Evolutionary conservation across 768 basidiomycete genomes (phyloP).

Genomic region (Phaeotremella fagi): DNA sequence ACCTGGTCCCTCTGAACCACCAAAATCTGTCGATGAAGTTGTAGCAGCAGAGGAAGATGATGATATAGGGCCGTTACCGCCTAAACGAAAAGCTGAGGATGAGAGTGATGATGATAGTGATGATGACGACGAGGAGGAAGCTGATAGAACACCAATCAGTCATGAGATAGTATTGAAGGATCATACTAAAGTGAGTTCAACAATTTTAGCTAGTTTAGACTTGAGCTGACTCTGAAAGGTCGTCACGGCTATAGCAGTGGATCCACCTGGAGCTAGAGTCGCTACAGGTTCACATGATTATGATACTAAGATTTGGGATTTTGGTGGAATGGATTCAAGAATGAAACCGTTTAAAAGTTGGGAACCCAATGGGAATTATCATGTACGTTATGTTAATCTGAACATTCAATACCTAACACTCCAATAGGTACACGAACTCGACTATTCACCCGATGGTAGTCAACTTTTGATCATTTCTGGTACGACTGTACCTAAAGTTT

Average conservation of each 20-base stretch:
- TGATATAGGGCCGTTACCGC: slow-evolving; percentile 7
- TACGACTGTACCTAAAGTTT: slow-evolving; percentile 79
- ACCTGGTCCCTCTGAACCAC: slow-evolving; percentile 9
- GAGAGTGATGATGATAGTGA: slow-evolving; percentile 48
- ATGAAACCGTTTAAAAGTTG: slow-evolving; percentile 93
- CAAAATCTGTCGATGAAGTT: background rate
- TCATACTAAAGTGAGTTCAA: slow-evolving; percentile 64
- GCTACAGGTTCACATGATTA: slow-evolving; percentile 93
- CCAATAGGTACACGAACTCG: slow-evolving; percentile 85
- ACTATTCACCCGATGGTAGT: slow-evolving; percentile 81
- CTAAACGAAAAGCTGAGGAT: slow-evolving; percentile 21
- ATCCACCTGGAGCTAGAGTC: slow-evolving; percentile 89
- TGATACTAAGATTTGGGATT: slow-evolving; percentile 98
- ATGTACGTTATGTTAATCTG: slow-evolving; percentile 55
- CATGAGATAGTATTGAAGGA: slow-evolving; percentile 92
- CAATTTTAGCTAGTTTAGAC: background rate
- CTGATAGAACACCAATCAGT: slow-evolving; percentile 71
- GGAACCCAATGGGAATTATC: slow-evolving; percentile 90
- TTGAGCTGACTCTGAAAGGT: slow-evolving; percentile 51
- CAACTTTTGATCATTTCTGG: slow-evolving; percentile 83
- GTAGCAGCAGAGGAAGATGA: slow-evolving; percentile 19
- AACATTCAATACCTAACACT: background rate
- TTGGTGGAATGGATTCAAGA: slow-evolving; percentile 89
- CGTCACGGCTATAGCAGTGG: slow-evolving; percentile 82
- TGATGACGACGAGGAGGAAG: slow-evolving; percentile 25